Conservation (phyloP, 768 basidiomycete species). For the Lactarius tabidus region DNA sequence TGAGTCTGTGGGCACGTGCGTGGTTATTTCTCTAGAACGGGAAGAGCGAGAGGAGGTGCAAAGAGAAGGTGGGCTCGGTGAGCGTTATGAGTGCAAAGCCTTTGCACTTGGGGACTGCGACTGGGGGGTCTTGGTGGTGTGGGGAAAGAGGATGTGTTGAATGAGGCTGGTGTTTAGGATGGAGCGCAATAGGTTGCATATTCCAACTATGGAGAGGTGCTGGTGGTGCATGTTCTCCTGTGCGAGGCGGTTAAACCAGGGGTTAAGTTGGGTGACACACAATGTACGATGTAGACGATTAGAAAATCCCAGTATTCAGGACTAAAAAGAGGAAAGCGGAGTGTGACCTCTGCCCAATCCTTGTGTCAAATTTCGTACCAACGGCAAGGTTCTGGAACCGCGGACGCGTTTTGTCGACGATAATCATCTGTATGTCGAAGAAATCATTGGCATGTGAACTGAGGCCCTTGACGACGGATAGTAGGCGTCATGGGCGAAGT, state of each 20-base stretch:
- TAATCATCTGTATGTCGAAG: constrained; percentile 60
- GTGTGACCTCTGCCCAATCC: constrained; percentile 36
- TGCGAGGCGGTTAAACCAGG: neutral
- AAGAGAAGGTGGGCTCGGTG: constrained; percentile 36
- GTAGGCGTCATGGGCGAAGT: constrained; percentile 26
- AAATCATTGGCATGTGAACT: constrained; percentile 42
- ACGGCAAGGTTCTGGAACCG: constrained; percentile 32
- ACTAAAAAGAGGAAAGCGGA: constrained; percentile 30
- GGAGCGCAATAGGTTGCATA: constrained; percentile 39
- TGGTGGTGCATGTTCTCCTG: constrained; percentile 69
- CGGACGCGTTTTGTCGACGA: constrained; percentile 35
- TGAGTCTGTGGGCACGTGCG: neutral
- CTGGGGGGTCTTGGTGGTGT: constrained; percentile 60
- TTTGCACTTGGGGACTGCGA: constrained; percentile 55
- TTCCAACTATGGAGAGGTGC: constrained; percentile 47
- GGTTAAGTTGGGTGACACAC: neutral
- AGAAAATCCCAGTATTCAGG: constrained; percentile 56
- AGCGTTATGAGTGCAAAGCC: constrained; percentile 73
- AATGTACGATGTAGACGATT: constrained; percentile 65
- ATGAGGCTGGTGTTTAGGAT: constrained; percentile 30
- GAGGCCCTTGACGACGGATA: constrained; percentile 52
- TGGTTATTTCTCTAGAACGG: constrained; percentile 47
- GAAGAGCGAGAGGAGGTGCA: constrained; percentile 48
- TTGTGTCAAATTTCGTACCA: constrained; percentile 62
- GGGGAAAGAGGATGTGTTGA: constrained; percentile 54